Evolutionary conservation across 1,284 basidiomycete species (phyloP).

Genomic region (Puccinia novopanici): DNA sequence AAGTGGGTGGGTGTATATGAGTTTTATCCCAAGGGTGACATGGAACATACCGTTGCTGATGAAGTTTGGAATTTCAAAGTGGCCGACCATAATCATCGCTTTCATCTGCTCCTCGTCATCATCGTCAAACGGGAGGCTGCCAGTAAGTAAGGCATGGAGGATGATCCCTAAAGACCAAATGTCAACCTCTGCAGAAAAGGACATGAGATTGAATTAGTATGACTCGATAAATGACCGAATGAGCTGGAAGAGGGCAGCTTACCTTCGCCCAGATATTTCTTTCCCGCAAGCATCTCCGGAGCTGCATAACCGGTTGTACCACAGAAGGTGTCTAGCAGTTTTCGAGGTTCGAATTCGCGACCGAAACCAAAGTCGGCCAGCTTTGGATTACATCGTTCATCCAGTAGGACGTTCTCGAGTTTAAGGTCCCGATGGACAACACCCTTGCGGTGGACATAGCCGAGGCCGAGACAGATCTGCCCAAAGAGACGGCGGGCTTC

Average conservation of each 20-base stretch:
- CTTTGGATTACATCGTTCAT: slow-evolving; percentile 84
- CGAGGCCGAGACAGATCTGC: slow-evolving; percentile 89
- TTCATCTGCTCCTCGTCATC: slow-evolving; percentile 91
- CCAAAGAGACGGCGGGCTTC: slow-evolving; percentile 93
- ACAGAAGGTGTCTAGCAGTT: slow-evolving; percentile 91
- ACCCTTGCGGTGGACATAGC: slow-evolving; percentile 95
- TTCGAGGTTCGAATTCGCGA: slow-evolving; percentile 73
- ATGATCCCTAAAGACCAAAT: slow-evolving; percentile 99
- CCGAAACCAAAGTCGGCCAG: slow-evolving; percentile 99
- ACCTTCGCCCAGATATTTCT: slow-evolving; percentile 74
- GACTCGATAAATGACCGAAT: neutral
- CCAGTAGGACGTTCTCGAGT: slow-evolving; percentile 90
- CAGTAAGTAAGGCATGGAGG: slow-evolving; percentile 86
- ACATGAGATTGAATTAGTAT: slow-evolving; percentile 68
- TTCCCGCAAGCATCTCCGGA: slow-evolving; percentile 93
- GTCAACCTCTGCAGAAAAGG: slow-evolving; percentile 83
- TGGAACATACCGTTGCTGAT: slow-evolving; percentile 70
- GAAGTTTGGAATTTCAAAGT: slow-evolving; percentile 89
- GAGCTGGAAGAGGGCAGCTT: slow-evolving; percentile 71
- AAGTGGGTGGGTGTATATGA: slow-evolving; percentile 35
- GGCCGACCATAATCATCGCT: slow-evolving; percentile 78
- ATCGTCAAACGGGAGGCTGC: slow-evolving; percentile 91
- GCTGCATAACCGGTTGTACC: slow-evolving; percentile 97
- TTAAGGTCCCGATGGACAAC: slow-evolving; percentile 97
- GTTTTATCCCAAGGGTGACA: slow-evolving; percentile 44